Evolutionary conservation across 1,284 basidiomycete species (phyloP).

Genomic region (Chalciporus sp.): DNA sequence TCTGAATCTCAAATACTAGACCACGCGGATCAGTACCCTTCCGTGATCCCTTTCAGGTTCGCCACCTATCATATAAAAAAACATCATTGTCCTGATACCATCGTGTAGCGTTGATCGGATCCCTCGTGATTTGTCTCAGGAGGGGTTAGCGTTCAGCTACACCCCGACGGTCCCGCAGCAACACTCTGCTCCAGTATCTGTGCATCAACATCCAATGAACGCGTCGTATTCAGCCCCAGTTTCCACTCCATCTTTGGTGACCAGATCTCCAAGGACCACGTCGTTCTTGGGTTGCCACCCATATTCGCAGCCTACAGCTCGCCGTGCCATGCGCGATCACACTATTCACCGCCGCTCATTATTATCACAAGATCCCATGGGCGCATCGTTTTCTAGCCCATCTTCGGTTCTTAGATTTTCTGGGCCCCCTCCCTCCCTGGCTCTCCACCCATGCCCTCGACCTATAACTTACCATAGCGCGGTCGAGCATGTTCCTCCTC

Average conservation of each 20-base stretch:
- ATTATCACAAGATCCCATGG: not conserved
- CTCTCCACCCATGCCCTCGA: slow-evolving; percentile 16
- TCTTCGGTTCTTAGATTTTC: slow-evolving; percentile 6
- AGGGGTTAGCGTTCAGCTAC: slow-evolving; percentile 1
- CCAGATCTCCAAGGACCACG: too few species aligned
- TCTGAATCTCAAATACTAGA: slow-evolving; percentile 4
- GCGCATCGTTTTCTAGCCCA: not conserved
- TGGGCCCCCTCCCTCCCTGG: slow-evolving; percentile 6
- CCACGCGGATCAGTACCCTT: not conserved
- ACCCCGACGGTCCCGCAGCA: slow-evolving; percentile 1
- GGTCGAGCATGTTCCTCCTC: not conserved
- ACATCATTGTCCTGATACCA: slow-evolving; percentile 3
- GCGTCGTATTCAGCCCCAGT: not conserved
- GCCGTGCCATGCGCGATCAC: too few species aligned
- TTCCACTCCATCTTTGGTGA: too few species aligned
- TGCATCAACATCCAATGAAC: not conserved
- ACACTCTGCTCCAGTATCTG: slow-evolving; percentile 1
- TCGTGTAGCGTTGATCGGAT: slow-evolving; percentile 16
- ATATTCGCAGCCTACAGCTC: too few species aligned
- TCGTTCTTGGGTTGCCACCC: too few species aligned
- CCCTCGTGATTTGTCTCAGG: not conserved
- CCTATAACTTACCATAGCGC: slow-evolving; percentile 14
- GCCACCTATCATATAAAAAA: slow-evolving; percentile 8
- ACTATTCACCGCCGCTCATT: too few species aligned
- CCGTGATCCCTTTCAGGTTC: slow-evolving; percentile 16